Base-by-base conservation (phyloP, 75 land plant genomes). In the Selaginella moellendorffii region DNA sequence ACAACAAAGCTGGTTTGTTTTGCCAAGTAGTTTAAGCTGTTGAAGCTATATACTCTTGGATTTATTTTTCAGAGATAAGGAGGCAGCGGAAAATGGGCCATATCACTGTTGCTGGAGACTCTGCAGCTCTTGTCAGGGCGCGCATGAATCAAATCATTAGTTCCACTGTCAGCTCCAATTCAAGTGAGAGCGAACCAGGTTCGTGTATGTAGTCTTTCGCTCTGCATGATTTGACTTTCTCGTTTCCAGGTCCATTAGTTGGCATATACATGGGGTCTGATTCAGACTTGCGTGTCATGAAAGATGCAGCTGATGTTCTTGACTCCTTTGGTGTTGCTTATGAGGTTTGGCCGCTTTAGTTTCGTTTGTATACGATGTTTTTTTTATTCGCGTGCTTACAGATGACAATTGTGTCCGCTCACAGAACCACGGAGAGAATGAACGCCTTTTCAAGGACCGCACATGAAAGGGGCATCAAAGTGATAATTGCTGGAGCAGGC, bases 401-500 rank as follows among this genome's bases (percentile, higher is more conserved):
- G 87, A 62, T 88, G 27, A 68, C 80, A 25, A 77, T 93, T 53
- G 90, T 93, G 56, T 93, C 98, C 25, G 98, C 98, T 0, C 96
- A 93, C 62, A 74, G 98, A 52, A 92, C 97, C 10, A 93, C 95
- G 22, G 84, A 85, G 27, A 68, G 83, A 75, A 92, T 92, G 97
- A 76, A 78, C 56, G 64, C 72, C 18, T 92, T 78, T 80, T 95
- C 97, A 14, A 53, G 65, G 36, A 74, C 76, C 56, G 98, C 98
- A 30, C 81, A 67, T 56, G 63, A 76, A 31, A 79, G 85, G 54
- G 98, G 98, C 2, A 62, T 88, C 51, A 74, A 80, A 52, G 71
- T 93, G 25, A 85, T 93, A 29, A 88, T 93, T 69, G 98, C 98
- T 27, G 98, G 98, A 53, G 96, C 98, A 65, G 98, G 98, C 66